phyloP scores from a whole-genome alignment of 306 rosid genomes.

The Fragaria iinumae region DNA sequence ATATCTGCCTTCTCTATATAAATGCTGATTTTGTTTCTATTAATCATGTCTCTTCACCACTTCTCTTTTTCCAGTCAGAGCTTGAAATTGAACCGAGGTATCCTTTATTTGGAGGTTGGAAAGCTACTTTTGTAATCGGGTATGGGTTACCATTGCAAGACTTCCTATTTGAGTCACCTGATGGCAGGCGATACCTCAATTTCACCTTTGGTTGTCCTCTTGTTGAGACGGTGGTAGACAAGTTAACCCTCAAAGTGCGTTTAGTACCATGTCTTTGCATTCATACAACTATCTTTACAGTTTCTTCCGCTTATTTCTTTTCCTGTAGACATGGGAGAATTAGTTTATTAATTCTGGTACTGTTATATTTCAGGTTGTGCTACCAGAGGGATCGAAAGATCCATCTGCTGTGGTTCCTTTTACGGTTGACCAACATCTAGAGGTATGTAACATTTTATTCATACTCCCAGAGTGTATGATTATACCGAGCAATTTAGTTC shows the following conservation, averaged over 20 bases:
- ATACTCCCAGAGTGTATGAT: constrained; percentile 1
- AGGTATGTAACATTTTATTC: constrained; percentile 42
- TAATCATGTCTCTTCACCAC: constrained; percentile 12
- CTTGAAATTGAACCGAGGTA: constrained; percentile 95
- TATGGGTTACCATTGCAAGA: constrained; percentile 92
- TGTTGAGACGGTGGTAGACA: constrained; percentile 72
- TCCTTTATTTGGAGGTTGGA: constrained; percentile 99
- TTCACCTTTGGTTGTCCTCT: constrained; percentile 96
- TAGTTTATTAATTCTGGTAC: constrained; percentile 14
- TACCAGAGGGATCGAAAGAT: constrained; percentile 91
- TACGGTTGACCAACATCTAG: constrained; percentile 68
- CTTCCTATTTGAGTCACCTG: constrained; percentile 87
- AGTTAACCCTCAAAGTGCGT: constrained; percentile 75
- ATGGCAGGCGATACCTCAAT: constrained; percentile 90
- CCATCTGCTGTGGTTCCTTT: constrained; percentile 74
- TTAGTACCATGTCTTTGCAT: constrained; percentile 24
- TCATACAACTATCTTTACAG: constrained; percentile 12
- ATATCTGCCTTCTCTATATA: background rate
- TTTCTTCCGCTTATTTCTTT: constrained; percentile 19
- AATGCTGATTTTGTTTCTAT: background rate
- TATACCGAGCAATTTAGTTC: background rate
- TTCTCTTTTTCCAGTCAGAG: constrained; percentile 74
- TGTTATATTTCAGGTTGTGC: constrained; percentile 64
- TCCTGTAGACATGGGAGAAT: constrained; percentile 21
- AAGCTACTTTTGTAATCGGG: constrained; percentile 82